Evolutionary conservation across 176 grass and related monocot species (phyloP).

Genomic region (Avena insularis): DNA sequence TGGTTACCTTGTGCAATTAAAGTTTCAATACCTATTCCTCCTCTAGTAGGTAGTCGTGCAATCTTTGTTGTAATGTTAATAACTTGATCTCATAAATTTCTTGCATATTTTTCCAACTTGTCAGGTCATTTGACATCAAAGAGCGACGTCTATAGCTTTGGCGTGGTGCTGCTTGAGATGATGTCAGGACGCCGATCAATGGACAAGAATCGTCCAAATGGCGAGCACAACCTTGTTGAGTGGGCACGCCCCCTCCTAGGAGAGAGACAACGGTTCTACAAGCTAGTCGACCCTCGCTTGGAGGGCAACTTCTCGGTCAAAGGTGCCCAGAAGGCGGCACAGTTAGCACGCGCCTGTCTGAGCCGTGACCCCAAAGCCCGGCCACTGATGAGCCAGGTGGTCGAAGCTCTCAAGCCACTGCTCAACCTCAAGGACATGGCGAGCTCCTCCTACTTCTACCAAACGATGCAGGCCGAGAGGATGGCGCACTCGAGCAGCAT

Average conservation of each 20-base stretch:
- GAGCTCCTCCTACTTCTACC: conserved; percentile 73
- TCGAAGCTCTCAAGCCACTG: conserved; percentile 68
- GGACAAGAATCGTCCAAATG: conserved; percentile 84
- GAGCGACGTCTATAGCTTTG: conserved; percentile 84
- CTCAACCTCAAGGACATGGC: conserved; percentile 87
- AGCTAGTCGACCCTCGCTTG: conserved; percentile 69
- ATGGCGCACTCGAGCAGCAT: conserved; percentile 64
- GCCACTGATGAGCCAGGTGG: conserved; percentile 84
- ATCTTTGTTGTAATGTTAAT: conserved; percentile 9
- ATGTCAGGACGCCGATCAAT: conserved; percentile 84
- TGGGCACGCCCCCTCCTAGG: conserved; percentile 78
- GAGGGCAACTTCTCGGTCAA: conserved; percentile 86
- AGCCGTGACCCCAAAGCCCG: conserved; percentile 74
- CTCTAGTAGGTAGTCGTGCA: not conserved
- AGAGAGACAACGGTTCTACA: conserved; percentile 79
- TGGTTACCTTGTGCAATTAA: conserved; percentile 15
- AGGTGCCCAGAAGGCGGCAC: conserved; percentile 77
- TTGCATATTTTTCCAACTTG: conserved; percentile 3
- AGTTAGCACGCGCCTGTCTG: conserved; percentile 69
- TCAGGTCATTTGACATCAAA: conserved; percentile 92
- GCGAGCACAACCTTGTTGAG: conserved; percentile 85
- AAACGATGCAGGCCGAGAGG: conserved; percentile 70
- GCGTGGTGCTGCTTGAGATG: conserved; percentile 86
- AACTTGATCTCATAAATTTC: not conserved
- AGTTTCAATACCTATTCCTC: not conserved